These are phyloP conservation scores for Paraglomus brasilianum DNA, from an alignment of 192 early-diverging fungal species.

Conservation along the genomic window DNA sequence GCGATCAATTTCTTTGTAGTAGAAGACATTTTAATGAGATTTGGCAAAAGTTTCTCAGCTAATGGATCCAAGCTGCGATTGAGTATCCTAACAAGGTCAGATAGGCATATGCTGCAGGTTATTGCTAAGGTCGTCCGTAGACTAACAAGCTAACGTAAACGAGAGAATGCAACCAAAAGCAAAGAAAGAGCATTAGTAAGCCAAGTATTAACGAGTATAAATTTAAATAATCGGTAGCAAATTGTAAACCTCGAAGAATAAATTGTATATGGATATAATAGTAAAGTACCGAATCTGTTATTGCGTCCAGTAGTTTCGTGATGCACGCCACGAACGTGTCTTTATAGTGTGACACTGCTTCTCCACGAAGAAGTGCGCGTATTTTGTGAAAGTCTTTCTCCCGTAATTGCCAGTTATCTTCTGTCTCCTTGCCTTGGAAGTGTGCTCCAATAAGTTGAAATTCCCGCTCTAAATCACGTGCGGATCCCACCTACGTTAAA, in stretches of 20 bases:
- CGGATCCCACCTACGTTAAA: not conserved
- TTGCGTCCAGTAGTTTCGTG: conserved; percentile 15
- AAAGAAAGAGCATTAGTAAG: too few relatives aligned
- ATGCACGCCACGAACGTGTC: conserved; percentile 12
- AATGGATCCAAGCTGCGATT: conserved; percentile 34
- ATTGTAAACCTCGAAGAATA: too few relatives aligned
- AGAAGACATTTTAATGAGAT: conserved; percentile 33
- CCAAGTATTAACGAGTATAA: too few relatives aligned
- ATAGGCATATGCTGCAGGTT: conserved; percentile 31
- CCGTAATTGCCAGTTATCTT: conserved; percentile 26
- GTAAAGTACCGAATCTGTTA: conserved; percentile 18
- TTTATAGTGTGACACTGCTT: conserved; percentile 1
- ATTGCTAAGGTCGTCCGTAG: conserved; percentile 43
- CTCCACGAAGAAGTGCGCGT: conserved; percentile 8
- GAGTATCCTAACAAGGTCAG: conserved; percentile 37
- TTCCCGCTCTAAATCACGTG: conserved; percentile 26
- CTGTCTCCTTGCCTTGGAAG: conserved; percentile 25
- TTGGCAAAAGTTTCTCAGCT: conserved; percentile 38
- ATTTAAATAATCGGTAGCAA: too few relatives aligned
- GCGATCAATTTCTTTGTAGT: conserved; percentile 41
- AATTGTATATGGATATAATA: too few relatives aligned
- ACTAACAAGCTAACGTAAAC: conserved; percentile 35
- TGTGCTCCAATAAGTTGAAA: conserved; percentile 5
- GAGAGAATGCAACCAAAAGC: too few relatives aligned
- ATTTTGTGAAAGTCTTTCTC: conserved; percentile 3